Evolutionary conservation across 2,329 filamentous ascomycete species (phyloP).

Genomic region (Trichoderma arundinaceum): DNA sequence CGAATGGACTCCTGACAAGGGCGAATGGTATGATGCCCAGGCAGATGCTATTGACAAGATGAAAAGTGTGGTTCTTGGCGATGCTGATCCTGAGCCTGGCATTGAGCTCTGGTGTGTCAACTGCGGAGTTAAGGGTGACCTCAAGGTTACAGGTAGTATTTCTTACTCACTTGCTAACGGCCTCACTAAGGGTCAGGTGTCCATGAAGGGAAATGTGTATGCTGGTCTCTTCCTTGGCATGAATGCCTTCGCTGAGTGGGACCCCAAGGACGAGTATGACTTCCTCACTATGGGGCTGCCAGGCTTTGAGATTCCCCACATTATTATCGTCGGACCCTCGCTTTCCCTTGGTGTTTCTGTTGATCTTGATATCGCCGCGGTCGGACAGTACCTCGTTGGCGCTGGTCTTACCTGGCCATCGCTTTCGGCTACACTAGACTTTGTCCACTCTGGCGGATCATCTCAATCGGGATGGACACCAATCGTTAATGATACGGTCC

Average conservation of each 20-base stretch:
- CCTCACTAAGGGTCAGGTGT: slow-evolving; percentile 12
- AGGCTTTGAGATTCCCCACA: background rate
- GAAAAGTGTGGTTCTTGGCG: slow-evolving; percentile 5
- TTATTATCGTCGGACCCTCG: background rate
- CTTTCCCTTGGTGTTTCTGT: background rate
- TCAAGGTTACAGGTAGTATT: slow-evolving; percentile 5
- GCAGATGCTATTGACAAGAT: slow-evolving; percentile 7
- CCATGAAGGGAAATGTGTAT: slow-evolving; percentile 1
- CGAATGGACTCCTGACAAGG: slow-evolving; percentile 14
- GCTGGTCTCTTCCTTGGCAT: slow-evolving; percentile 14
- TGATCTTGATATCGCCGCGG: background rate
- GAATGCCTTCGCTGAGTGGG: slow-evolving; percentile 19
- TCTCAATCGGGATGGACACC: background rate
- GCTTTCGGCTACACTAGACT: background rate
- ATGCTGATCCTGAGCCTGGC: slow-evolving; percentile 12
- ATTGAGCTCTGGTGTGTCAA: slow-evolving; percentile 21
- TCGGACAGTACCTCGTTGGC: background rate
- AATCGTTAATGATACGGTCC: background rate
- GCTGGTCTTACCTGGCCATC: background rate
- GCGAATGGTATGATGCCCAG: slow-evolving; percentile 10
- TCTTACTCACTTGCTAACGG: slow-evolving; percentile 11
- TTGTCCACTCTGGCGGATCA: background rate
- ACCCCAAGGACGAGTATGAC: slow-evolving; percentile 12
- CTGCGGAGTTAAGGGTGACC: slow-evolving; percentile 12
- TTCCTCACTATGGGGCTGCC: background rate